These are phyloP conservation scores for Plasmodium chabaudi DNA, from an alignment of 169 alveolate species.

Conservation along the genomic window DNA sequence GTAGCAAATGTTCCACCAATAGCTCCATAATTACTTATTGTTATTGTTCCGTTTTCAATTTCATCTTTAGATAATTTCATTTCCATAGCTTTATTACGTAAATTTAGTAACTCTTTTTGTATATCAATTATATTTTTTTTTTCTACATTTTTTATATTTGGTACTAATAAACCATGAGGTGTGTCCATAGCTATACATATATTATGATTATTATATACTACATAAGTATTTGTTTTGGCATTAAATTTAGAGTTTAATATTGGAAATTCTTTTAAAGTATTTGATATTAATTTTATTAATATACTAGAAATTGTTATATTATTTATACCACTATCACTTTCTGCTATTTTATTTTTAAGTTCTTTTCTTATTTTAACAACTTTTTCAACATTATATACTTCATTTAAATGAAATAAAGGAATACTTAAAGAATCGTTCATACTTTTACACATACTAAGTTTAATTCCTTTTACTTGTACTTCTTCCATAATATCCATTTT, in stretches of 20 bases:
- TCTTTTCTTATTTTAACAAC: slow-evolving; percentile 41
- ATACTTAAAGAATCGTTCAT: slow-evolving; percentile 51
- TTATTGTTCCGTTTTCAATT: slow-evolving; percentile 92
- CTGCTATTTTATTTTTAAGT: slow-evolving; percentile 31
- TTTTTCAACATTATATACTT: slow-evolving; percentile 29
- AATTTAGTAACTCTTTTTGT: slow-evolving; percentile 87
- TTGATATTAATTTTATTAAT: slow-evolving; percentile 92
- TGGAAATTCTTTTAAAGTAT: slow-evolving; percentile 90
- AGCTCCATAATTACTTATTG: slow-evolving; percentile 95
- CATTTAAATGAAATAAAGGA: slow-evolving; percentile 69
- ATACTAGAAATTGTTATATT: slow-evolving; percentile 91
- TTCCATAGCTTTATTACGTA: slow-evolving; percentile 88
- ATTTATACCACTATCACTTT: slow-evolving; percentile 79
- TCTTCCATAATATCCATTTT: slow-evolving; percentile 23
- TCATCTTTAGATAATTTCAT: slow-evolving; percentile 88
- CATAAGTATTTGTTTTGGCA: slow-evolving; percentile 80
- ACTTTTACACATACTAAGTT: slow-evolving; percentile 68
- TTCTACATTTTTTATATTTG: slow-evolving; percentile 93
- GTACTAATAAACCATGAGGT: slow-evolving; percentile 94
- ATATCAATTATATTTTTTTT: slow-evolving; percentile 90
- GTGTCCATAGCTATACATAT: slow-evolving; percentile 94
- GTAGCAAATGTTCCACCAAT: slow-evolving; percentile 95
- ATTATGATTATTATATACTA: slow-evolving; percentile 90
- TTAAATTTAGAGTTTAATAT: slow-evolving; percentile 90
- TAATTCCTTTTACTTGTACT: slow-evolving; percentile 48